A percentile compares a stretch with the other conserved stretches of the same genome.
Evolutionary conservation across 1,284 basidiomycete species (phyloP).

Genomic region (Ustilago shanxiensis): DNA sequence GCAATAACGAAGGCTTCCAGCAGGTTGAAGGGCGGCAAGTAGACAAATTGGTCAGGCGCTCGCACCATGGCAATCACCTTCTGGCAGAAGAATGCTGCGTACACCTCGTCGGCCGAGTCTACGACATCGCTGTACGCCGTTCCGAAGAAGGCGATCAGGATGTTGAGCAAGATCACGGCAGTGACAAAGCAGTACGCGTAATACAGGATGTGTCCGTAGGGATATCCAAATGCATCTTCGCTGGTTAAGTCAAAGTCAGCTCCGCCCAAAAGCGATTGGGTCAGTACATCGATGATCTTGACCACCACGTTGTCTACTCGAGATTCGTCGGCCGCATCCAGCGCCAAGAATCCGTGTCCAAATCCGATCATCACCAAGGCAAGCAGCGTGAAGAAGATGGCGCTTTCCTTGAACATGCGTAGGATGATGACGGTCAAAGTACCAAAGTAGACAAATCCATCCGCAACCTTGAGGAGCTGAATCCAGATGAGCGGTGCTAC

Average conservation of each 20-base stretch:
- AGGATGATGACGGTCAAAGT: constrained; percentile 60
- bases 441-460: constrained; percentile 73
- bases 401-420: constrained; percentile 90
- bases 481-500: constrained; percentile 65
- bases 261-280: constrained; percentile 80
- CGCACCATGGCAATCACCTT: constrained; percentile 72
- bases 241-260: constrained; percentile 53
- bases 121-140: constrained; percentile 66
- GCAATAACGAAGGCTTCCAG: constrained; percentile 84
- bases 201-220: constrained; percentile 81
- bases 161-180: constrained; percentile 69
- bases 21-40: constrained; percentile 79
- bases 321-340: constrained; percentile 89
- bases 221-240: constrained; percentile 51
- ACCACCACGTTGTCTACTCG: constrained; percentile 73
- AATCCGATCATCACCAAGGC: constrained; percentile 87
- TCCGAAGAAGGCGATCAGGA: constrained; percentile 87
- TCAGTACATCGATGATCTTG: constrained; percentile 80
- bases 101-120: constrained; percentile 55
- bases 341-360: constrained; percentile 84
- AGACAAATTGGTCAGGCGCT: constrained; percentile 78
- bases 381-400: constrained; percentile 74
- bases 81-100: constrained; percentile 48
- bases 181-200: constrained; percentile 73
- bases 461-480: constrained; percentile 56